These are phyloP conservation scores for Rhodotorula sp. DNA, from an alignment of 1,284 basidiomycete genomes.

Conservation along the genomic window DNA sequence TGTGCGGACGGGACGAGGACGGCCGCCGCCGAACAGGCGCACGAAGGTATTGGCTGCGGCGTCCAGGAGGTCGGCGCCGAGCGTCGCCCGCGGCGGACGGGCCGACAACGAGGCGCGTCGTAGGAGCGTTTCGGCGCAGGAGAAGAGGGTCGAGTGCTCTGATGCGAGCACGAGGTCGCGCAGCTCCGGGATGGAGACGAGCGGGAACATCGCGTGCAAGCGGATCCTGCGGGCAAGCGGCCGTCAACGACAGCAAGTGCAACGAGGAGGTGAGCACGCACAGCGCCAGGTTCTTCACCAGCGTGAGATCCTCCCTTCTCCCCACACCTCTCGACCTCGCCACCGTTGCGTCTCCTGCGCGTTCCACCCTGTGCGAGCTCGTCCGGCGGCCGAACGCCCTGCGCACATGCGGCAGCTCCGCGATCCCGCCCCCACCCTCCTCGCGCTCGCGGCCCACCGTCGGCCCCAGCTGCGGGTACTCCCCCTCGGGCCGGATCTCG, in stretches of 20 bases:
- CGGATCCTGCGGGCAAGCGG: conserved; percentile 6
- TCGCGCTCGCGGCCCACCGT: background rate
- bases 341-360: no score
- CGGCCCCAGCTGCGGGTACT: background rate
- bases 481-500: background rate
- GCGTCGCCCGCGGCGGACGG: background rate
- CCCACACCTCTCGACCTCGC: background rate
- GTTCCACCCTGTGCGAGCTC: background rate
- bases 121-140: conserved; percentile 4
- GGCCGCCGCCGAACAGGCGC: background rate
- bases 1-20: no score
- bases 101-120: background rate
- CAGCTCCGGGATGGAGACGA: conserved; percentile 10
- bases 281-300: conserved; percentile 25
- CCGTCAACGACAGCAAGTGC: background rate
- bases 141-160: conserved; percentile 11
- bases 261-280: background rate
- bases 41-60: background rate
- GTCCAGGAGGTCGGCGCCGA: background rate
- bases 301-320: conserved; percentile 9
- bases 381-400: background rate
- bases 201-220: conserved; percentile 27
- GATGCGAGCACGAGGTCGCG: conserved; percentile 10
- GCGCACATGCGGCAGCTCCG: background rate
- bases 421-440: background rate